A percentile compares a stretch with the other conserved stretches of the same genome.
phyloP scores from a whole-genome alignment of 1,139 yeast species.

The Ogataea hybrid region DNA sequence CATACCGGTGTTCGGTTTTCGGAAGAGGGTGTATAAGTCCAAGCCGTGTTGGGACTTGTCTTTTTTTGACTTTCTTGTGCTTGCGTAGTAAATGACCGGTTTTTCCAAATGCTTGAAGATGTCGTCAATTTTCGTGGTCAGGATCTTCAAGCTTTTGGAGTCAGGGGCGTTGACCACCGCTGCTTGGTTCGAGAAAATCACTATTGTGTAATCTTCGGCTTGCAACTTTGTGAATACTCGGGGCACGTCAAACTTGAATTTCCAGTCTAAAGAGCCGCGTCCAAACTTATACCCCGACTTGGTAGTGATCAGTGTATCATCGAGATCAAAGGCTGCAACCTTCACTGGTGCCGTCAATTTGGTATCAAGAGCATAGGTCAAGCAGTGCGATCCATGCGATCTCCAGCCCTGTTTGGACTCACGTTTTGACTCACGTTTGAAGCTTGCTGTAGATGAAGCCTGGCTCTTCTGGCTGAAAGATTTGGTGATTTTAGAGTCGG shows the following conservation, averaged over 20 bases:
- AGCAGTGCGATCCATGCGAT: constrained; percentile 16
- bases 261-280: constrained; percentile 65
- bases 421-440: too few species aligned
- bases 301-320: constrained; percentile 65
- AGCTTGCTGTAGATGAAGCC: background rate
- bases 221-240: constrained; percentile 27
- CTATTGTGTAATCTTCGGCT: constrained; percentile 41
- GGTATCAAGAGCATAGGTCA: constrained; percentile 3
- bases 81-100: constrained; percentile 57
- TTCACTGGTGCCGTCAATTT: constrained; percentile 26
- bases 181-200: constrained; percentile 89
- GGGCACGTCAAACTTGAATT: constrained; percentile 47
- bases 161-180: constrained; percentile 41
- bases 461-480: background rate
- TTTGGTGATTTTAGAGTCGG: background rate
- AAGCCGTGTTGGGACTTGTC: constrained; percentile 32
- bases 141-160: constrained; percentile 30
- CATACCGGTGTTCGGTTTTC: constrained; percentile 76
- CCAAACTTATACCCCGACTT: constrained; percentile 58
- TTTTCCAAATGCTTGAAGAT: constrained; percentile 26
- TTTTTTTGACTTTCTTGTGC: constrained; percentile 49
- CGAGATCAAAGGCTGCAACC: constrained; percentile 75
- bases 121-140: constrained; percentile 21
- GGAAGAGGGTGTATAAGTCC: constrained; percentile 41
- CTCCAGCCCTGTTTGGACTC: constrained; percentile 1